Percentiles rank a stretch among this genome's conserved stretches.
Evolutionary conservation across 2,329 filamentous ascomycete species (phyloP).

Genomic region (Penicillium decumbens): DNA sequence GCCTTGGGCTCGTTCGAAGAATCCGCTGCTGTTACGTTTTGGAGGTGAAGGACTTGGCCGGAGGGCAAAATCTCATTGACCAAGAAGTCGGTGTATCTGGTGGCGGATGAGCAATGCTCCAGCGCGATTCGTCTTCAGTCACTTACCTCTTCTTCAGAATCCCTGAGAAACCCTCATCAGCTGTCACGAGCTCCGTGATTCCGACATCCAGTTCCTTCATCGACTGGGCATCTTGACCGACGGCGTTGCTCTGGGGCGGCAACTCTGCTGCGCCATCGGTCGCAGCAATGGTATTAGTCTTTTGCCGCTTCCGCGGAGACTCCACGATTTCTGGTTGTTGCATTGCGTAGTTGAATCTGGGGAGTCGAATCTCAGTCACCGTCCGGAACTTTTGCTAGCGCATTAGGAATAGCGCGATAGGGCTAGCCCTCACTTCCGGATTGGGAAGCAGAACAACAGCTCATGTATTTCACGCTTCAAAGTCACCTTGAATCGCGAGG

Average conservation of each 20-base stretch:
- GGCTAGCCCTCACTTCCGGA: slow-evolving; percentile 27
- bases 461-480: background rate
- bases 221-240: slow-evolving; percentile 28
- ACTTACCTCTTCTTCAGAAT: slow-evolving; percentile 61
- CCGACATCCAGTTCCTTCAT: slow-evolving; percentile 50
- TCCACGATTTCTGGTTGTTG: slow-evolving; percentile 30
- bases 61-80: slow-evolving; percentile 81
- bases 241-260: slow-evolving; percentile 5
- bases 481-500: too few relatives aligned
- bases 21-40: slow-evolving; percentile 39
- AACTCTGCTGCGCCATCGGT: slow-evolving; percentile 13
- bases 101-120: background rate
- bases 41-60: slow-evolving; percentile 71
- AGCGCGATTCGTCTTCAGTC: background rate
- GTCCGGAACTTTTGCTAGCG: slow-evolving; percentile 16
- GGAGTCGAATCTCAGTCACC: background rate
- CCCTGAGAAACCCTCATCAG: slow-evolving; percentile 56
- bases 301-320: slow-evolving; percentile 37
- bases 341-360: slow-evolving; percentile 20
- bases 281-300: slow-evolving; percentile 26
- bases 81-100: slow-evolving; percentile 81
- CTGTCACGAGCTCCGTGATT: slow-evolving; percentile 60
- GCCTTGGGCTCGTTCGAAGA: slow-evolving; percentile 8
- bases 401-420: slow-evolving; percentile 21
- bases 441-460: slow-evolving; percentile 14